These are phyloP conservation scores for Forsythia viridissima DNA, from an alignment of 257 asterid species.

Conservation along the genomic window DNA sequence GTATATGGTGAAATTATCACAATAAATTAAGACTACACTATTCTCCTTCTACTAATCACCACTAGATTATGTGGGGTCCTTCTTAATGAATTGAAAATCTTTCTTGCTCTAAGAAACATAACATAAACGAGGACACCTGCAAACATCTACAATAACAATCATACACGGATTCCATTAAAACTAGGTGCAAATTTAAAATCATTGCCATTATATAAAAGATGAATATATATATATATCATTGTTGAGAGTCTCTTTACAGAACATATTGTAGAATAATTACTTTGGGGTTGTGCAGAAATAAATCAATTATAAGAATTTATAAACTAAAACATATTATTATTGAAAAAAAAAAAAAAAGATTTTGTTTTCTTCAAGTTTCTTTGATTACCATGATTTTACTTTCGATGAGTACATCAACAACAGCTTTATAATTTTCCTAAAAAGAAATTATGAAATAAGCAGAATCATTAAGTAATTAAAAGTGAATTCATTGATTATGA, in stretches of 20 bases:
- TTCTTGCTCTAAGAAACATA: conserved; percentile 45
- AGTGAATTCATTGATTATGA: background rate
- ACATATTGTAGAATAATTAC: conserved; percentile 81
- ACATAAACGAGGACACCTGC: conserved; percentile 52
- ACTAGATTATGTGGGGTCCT: too few species aligned
- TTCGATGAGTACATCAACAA: conserved; percentile 89
- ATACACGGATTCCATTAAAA: conserved; percentile 21
- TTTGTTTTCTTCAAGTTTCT: background rate
- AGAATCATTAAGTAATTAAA: background rate
- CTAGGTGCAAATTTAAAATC: background rate
- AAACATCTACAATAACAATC: conserved; percentile 45
- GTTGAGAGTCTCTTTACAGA: conserved; percentile 38
- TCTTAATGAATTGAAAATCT: conserved; percentile 35
- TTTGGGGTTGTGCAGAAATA: conserved; percentile 86
- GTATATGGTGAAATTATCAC: too few species aligned
- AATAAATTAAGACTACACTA: too few species aligned
- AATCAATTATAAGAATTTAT: conserved; percentile 76
- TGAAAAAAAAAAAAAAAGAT: background rate
- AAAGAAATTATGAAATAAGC: background rate
- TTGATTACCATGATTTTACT: conserved; percentile 80
- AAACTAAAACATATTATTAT: background rate
- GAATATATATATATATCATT: conserved; percentile 39
- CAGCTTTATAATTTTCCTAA: conserved; percentile 68
- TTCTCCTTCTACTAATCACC: too few species aligned
- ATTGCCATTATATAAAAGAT: background rate